Percentiles rank a stretch among this genome's conserved stretches.
Conservation (phyloP, 2,329 filamentous ascomycete genomes). For the Thermothelomyces thermophilus region DNA sequence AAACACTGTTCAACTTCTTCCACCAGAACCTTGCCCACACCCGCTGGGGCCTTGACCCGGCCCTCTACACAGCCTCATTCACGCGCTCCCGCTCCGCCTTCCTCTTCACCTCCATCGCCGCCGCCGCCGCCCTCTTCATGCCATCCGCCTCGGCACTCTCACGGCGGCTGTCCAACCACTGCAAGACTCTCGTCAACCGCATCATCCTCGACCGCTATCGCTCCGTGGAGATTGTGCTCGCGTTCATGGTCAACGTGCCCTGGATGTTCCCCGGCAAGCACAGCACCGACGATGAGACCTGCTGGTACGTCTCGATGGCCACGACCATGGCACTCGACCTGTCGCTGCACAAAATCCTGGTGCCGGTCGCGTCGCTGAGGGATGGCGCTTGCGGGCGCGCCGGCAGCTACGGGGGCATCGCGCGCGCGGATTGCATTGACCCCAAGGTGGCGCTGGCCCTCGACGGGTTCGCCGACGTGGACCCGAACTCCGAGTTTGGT, state of each 20-base stretch:
- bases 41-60: slow-evolving; percentile 64
- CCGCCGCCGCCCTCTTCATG: slow-evolving; percentile 61
- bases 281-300: slow-evolving; percentile 67
- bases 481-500: slow-evolving; percentile 54
- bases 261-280: slow-evolving; percentile 66
- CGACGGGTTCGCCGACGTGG: slow-evolving; percentile 60
- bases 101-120: slow-evolving; percentile 64
- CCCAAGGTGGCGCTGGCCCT: slow-evolving; percentile 57
- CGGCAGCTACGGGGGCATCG: slow-evolving; percentile 33
- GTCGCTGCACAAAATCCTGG: slow-evolving; percentile 62
- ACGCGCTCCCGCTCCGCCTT: slow-evolving; percentile 63
- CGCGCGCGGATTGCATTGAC: slow-evolving; percentile 62
- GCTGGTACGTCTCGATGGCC: slow-evolving; percentile 63
- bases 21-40: slow-evolving; percentile 65
- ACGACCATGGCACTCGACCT: slow-evolving; percentile 63
- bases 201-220: slow-evolving; percentile 56
- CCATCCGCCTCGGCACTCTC: slow-evolving; percentile 58
- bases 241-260: slow-evolving; percentile 69
- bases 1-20: slow-evolving; percentile 59
- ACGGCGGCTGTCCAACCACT: slow-evolving; percentile 58
- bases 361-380: slow-evolving; percentile 44
- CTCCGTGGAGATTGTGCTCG: slow-evolving; percentile 67
- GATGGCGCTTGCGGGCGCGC: slow-evolving; percentile 34
- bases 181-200: slow-evolving; percentile 54
- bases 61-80: slow-evolving; percentile 58